phyloP scores from a whole-genome alignment of 176 grass and related monocot species.

The Oryza officinalis region DNA sequence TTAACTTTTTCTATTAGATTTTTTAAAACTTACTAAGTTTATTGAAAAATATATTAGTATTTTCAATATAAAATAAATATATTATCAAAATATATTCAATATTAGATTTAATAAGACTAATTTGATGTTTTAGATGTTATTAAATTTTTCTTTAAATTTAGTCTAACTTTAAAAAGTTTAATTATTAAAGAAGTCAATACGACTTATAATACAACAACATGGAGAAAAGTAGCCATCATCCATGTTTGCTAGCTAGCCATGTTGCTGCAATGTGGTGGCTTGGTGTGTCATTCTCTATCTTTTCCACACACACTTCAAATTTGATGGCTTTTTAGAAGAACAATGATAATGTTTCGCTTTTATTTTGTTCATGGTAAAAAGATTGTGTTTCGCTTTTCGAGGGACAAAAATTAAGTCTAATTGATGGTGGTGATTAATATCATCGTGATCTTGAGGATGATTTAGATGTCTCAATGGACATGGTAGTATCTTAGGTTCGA shows the following conservation, averaged over 20 bases:
- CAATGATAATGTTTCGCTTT: not conserved
- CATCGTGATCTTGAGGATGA: not conserved
- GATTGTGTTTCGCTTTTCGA: not conserved
- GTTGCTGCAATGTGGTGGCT: not conserved
- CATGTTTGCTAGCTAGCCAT: not conserved
- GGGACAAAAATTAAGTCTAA: not conserved
- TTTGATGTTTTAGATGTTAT: no score
- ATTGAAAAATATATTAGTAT: no score
- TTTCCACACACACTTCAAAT: not conserved
- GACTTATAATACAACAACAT: no score
- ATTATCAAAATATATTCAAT: no score
- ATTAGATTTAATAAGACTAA: no score
- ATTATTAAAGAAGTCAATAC: no score
- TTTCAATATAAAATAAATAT: no score
- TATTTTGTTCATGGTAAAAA: not conserved
- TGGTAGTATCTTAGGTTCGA: not conserved
- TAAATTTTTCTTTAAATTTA: no score
- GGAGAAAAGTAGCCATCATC: not conserved
- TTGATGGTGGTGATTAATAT: not conserved
- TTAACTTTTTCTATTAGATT: no score
- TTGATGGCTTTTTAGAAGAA: not conserved
- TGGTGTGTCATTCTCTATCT: not conserved
- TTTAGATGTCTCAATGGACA: not conserved
- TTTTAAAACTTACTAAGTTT: no score
- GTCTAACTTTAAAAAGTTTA: no score